Conservation (phyloP, 768 basidiomycete species). For the Tricholoma bakamatsutake region DNA sequence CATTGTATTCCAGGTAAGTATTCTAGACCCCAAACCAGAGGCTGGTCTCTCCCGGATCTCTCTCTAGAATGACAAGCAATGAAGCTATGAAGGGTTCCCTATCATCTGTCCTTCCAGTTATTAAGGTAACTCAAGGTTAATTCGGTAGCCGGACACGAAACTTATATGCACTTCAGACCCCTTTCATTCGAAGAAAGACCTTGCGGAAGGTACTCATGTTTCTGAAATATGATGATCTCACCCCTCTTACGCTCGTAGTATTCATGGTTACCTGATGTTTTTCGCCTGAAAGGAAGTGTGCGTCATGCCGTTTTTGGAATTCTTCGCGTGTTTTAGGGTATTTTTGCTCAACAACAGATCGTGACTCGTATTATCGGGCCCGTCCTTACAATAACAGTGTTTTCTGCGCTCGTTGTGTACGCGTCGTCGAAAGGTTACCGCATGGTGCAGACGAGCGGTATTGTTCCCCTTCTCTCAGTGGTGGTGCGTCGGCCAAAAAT, state of each 20-base stretch:
- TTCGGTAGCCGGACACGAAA: background rate
- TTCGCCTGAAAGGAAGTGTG: slow-evolving; percentile 80
- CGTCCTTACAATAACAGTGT: slow-evolving; percentile 77
- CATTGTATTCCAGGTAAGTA: too few species aligned
- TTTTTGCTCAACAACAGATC: slow-evolving; percentile 39
- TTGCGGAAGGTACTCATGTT: slow-evolving; percentile 40
- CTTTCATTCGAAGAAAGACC: slow-evolving; percentile 44
- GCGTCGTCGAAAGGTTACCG: slow-evolving; percentile 50
- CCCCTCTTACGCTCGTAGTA: slow-evolving; percentile 39
- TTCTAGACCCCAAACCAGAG: too few species aligned
- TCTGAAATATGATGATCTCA: background rate
- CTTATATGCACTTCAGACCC: slow-evolving; percentile 20
- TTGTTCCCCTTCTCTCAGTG: slow-evolving; percentile 83
- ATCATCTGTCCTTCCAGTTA: slow-evolving; percentile 23
- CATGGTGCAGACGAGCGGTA: slow-evolving; percentile 70
- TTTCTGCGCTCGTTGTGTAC: slow-evolving; percentile 58
- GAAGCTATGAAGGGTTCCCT: slow-evolving; percentile 26
- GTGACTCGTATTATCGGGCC: slow-evolving; percentile 71
- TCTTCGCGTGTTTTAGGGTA: slow-evolving; percentile 6
- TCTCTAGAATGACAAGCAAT: slow-evolving; percentile 9
- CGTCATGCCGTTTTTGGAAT: slow-evolving; percentile 19
- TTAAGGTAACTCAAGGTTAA: slow-evolving; percentile 16
- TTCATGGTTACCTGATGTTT: slow-evolving; percentile 86
- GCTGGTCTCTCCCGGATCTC: background rate
- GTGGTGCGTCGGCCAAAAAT: slow-evolving; percentile 53